Base-by-base conservation (phyloP, 108 stramenopile species). In the Cyclotella cryptica region DNA sequence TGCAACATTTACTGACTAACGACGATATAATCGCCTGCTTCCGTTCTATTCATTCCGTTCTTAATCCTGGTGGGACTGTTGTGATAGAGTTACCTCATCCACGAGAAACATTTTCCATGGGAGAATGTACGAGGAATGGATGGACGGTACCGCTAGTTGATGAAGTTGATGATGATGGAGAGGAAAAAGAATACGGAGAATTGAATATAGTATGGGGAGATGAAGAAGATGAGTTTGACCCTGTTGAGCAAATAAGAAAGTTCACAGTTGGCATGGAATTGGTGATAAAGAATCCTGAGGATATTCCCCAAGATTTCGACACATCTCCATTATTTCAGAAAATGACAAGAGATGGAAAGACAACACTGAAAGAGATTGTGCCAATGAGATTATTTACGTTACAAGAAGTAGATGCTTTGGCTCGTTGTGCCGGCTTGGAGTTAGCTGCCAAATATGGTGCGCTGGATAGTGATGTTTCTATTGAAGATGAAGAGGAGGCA, bases 61-160 rank as follows among this genome's bases (percentile, higher is more conserved):
- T 95, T 30, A 22, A 51, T 39, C 61, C 76, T 13, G 88, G 78
- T 19, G 90, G 90, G 1, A 95, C 91, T 0, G 67, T 91, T 11
- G 78, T 91, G 67, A 47, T 95, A 28, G 94, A 95, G 66, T 64
- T 95, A 54, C 92, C 94, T 17, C 94, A 95, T 81, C 94, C 94
- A 58, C 69, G 89, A 62, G 94, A 95, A 78, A 90, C 87, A 45
- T 92, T 92, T 71, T 82, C 83, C 13, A 83, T 91, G 88, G 89
- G 92, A 7, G 94, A 90, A 75, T 91, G 89, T 61, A 91, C 94
- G 10, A 69, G 80, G 21, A 92, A 95, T 71, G 86, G 88, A 13
- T 92, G 91, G 91, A 83, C 85, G 35, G 87, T 95, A 24, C 93
- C 93, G 18, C 60, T 94, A 45, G 72, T 73, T 9, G 88, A 89